A percentile compares a stretch with the other conserved stretches of the same genome.
Conservation (phyloP, 768 basidiomycete species). For the Russula sp. region DNA sequence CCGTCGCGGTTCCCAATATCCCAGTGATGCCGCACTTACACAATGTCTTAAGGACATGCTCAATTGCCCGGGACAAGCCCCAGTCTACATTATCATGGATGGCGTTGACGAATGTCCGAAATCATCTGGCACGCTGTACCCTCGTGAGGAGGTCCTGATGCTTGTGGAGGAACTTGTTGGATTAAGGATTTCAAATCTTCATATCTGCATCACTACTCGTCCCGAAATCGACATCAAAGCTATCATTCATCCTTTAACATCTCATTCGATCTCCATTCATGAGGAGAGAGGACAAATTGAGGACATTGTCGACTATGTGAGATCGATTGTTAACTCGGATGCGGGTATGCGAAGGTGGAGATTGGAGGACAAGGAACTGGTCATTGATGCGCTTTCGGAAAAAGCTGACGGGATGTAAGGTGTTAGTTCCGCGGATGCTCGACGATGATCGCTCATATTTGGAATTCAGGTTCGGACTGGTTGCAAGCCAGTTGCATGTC, state of each 20-base stretch:
- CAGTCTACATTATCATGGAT: neutral
- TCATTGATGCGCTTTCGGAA: neutral
- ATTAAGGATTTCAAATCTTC: neutral
- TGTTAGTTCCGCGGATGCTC: neutral
- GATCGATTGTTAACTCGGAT: neutral
- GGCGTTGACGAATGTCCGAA: conserved; percentile 2
- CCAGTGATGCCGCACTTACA: neutral
- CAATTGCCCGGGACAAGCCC: neutral
- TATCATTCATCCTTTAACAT: neutral
- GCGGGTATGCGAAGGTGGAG: neutral
- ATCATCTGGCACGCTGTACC: neutral
- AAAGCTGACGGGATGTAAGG: neutral
- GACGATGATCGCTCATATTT: neutral
- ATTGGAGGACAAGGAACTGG: neutral
- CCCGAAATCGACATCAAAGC: neutral
- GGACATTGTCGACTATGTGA: neutral
- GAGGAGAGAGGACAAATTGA: neutral
- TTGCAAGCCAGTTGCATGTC: neutral
- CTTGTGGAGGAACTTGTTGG: neutral
- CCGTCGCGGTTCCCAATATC: neutral
- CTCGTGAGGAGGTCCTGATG: neutral
- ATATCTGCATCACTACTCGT: neutral
- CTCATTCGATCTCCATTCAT: neutral
- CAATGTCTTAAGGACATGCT: neutral
- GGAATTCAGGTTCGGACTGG: neutral